A percentile compares a stretch with the other conserved stretches of the same genome.
phyloP scores from a whole-genome alignment of 2,329 filamentous ascomycete genomes.

The Sclerotinia trifoliorum region DNA sequence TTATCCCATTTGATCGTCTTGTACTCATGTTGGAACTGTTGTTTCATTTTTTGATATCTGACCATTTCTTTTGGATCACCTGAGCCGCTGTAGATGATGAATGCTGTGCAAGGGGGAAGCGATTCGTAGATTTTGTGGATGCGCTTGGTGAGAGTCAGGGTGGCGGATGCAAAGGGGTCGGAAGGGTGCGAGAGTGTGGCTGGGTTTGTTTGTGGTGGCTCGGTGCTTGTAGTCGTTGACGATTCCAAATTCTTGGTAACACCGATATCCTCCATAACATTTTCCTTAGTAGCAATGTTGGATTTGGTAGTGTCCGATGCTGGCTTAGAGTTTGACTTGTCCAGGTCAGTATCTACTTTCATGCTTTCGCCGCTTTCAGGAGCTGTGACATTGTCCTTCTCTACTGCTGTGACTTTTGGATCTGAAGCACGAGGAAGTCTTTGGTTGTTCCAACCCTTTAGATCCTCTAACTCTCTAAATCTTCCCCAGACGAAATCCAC shows the following conservation, averaged over 20 bases:
- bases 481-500: constrained; percentile 68
- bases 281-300: background rate
- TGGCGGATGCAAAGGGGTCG: constrained; percentile 25
- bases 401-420: background rate
- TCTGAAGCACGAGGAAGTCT: constrained; percentile 30
- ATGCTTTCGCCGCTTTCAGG: background rate
- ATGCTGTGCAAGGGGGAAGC: constrained; percentile 63
- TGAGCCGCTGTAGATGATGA: constrained; percentile 64
- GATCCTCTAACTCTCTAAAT: constrained; percentile 63
- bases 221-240: background rate
- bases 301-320: background rate
- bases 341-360: background rate
- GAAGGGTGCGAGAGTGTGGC: no score
- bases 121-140: constrained; percentile 56
- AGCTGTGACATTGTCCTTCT: background rate
- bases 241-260: background rate
- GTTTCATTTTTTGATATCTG: constrained; percentile 58
- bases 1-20: constrained; percentile 66
- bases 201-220: background rate
- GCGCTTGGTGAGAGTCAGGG: constrained; percentile 42
- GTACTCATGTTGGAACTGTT: constrained; percentile 62
- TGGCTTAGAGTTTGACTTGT: background rate
- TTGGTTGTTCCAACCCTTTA: constrained; percentile 66
- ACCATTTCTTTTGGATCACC: constrained; percentile 68
- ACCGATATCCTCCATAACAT: background rate